Evolutionary conservation across 1,284 basidiomycete genomes (phyloP).

Genomic region (Pseudozyma thailandica): DNA sequence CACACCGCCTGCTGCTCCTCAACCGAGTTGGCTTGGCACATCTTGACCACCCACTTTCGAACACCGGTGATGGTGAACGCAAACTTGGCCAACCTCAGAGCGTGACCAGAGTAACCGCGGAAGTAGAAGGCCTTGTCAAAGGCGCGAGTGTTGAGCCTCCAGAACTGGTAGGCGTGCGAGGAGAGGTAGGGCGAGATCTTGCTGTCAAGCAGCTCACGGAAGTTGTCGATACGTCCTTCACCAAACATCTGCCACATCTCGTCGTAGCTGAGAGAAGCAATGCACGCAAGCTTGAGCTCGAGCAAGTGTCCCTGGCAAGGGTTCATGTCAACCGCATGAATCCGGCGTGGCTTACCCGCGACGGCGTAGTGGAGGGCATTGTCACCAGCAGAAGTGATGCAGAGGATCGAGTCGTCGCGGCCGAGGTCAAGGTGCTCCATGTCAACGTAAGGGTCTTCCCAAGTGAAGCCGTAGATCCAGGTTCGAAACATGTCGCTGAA

Average conservation of each 20-base stretch:
- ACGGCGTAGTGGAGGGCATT: slow-evolving; percentile 85
- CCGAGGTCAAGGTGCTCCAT: slow-evolving; percentile 77
- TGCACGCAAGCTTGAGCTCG: slow-evolving; percentile 79
- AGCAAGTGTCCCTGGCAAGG: slow-evolving; percentile 79
- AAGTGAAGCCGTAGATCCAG: slow-evolving; percentile 80
- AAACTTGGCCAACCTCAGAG: slow-evolving; percentile 76
- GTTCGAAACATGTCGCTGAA: slow-evolving; percentile 80
- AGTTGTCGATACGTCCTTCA: slow-evolving; percentile 75
- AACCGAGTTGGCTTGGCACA: slow-evolving; percentile 74
- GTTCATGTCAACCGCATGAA: slow-evolving; percentile 81
- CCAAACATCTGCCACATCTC: slow-evolving; percentile 82
- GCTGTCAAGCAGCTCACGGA: slow-evolving; percentile 76
- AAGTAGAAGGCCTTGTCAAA: slow-evolving; percentile 79
- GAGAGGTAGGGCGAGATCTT: slow-evolving; percentile 79
- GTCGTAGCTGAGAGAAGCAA: slow-evolving; percentile 75
- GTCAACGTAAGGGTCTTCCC: slow-evolving; percentile 84
- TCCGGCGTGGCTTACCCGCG: slow-evolving; percentile 72
- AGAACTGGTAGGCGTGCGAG: slow-evolving; percentile 80
- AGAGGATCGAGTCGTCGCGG: slow-evolving; percentile 77
- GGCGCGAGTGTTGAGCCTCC: slow-evolving; percentile 76
- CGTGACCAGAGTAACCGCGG: slow-evolving; percentile 75
- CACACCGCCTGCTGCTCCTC: slow-evolving; percentile 78
- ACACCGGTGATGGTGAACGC: slow-evolving; percentile 77
- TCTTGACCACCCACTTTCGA: slow-evolving; percentile 72
- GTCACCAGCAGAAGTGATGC: slow-evolving; percentile 83